Conservation (phyloP, 495 filamentous ascomycete species). For the Aspergillus ellipticus region DNA sequence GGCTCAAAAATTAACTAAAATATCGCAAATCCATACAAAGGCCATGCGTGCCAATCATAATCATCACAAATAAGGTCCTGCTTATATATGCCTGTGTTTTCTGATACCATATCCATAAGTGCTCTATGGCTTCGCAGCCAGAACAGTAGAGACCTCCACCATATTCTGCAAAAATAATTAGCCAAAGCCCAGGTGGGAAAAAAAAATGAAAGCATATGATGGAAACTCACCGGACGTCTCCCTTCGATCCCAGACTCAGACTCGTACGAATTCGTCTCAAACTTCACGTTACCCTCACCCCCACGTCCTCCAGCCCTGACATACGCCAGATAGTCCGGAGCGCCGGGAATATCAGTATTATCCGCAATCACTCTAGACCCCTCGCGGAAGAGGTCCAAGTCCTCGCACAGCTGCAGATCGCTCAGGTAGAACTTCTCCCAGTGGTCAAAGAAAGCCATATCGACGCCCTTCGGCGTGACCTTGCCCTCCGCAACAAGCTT, state of each 20-base stretch:
- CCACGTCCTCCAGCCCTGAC: constrained; percentile 14
- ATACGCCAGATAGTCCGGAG: constrained; percentile 32
- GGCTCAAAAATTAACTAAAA: too few relatives aligned
- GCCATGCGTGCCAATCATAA: too few relatives aligned
- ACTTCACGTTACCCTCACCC: constrained; percentile 12
- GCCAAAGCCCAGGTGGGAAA: background rate
- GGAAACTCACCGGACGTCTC: constrained; percentile 16
- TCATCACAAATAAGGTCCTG: too few relatives aligned
- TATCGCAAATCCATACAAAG: too few relatives aligned
- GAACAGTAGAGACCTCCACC: constrained; percentile 21
- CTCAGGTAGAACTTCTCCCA: constrained; percentile 28
- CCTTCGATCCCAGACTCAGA: constrained; percentile 3
- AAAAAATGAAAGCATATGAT: background rate
- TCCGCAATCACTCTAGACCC: constrained; percentile 28
- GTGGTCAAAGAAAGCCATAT: constrained; percentile 33
- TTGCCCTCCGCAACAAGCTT: constrained; percentile 22
- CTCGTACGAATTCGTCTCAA: constrained; percentile 19
- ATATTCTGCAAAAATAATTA: constrained; percentile 17
- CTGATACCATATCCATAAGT: too few relatives aligned
- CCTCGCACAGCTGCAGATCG: constrained; percentile 30
- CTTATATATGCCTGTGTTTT: too few relatives aligned
- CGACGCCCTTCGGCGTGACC: constrained; percentile 12
- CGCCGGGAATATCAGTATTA: constrained; percentile 23
- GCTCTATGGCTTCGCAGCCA: background rate
- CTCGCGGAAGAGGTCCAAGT: constrained; percentile 19